These are phyloP conservation scores for Antarctomyces pellizariae DNA, from an alignment of 495 filamentous ascomycete genomes.

Conservation along the genomic window DNA sequence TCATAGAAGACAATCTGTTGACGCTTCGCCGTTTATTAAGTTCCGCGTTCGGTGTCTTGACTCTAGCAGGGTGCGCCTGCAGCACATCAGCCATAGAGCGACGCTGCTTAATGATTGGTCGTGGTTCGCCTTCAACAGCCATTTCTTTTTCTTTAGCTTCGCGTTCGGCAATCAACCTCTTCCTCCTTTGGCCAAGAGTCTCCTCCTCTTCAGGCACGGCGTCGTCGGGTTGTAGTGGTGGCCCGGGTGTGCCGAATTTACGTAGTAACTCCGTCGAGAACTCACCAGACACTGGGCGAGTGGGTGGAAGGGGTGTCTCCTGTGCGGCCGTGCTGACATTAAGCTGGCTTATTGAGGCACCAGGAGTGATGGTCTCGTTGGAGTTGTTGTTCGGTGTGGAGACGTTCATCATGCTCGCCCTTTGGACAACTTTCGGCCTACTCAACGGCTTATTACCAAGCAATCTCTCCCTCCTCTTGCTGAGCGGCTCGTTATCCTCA, in stretches of 20 bases:
- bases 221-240: conserved; percentile 15
- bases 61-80: conserved; percentile 25
- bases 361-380: conserved; percentile 28
- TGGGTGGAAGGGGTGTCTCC: conserved; percentile 22
- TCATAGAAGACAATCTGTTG: no score
- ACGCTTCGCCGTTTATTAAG: no score
- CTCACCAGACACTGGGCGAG: conserved; percentile 40
- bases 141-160: conserved; percentile 27
- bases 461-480: conserved; percentile 52
- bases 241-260: conserved; percentile 41
- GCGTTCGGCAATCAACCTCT: conserved; percentile 52
- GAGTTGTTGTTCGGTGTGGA: conserved; percentile 17
- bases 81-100: conserved; percentile 48
- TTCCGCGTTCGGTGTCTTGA: no score
- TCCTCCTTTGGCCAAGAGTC: conserved; percentile 68
- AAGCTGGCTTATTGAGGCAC: no score
- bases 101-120: conserved; percentile 17
- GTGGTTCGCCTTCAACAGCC: conserved; percentile 11
- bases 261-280: conserved; percentile 63
- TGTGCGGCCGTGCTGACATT: no score
- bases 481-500: conserved; percentile 83
- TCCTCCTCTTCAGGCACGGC: conserved; percentile 42
- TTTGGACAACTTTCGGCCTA: conserved; percentile 6
- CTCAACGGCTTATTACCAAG: conserved; percentile 23
- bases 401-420: conserved; percentile 11